Conservation (phyloP, 2,329 filamentous ascomycete species). For the Aurifilum marmelostoma region DNA sequence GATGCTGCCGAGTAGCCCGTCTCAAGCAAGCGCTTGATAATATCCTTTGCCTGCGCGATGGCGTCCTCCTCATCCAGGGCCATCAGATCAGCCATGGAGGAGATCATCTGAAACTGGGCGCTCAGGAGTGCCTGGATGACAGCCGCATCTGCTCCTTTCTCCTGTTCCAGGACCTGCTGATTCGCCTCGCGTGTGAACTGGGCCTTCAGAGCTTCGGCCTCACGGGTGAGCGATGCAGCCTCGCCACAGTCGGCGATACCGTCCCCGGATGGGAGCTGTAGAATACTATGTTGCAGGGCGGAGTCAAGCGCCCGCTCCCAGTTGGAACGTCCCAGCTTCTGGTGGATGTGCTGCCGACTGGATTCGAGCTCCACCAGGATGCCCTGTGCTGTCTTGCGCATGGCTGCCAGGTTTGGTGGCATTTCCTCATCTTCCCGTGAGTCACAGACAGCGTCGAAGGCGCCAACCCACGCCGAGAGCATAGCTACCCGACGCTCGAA, state of each 20-base stretch:
- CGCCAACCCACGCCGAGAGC: constrained; percentile 89
- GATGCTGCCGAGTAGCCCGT: constrained; percentile 74
- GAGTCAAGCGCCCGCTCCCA: constrained; percentile 91
- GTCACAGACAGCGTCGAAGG: constrained; percentile 83
- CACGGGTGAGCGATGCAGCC: constrained; percentile 71
- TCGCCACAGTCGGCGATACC: constrained; percentile 67
- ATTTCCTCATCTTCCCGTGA: constrained; percentile 69
- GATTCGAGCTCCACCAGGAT: constrained; percentile 87
- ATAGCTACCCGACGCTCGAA: constrained; percentile 84
- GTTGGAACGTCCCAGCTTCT: constrained; percentile 75
- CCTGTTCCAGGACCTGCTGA: constrained; percentile 77
- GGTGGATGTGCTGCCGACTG: constrained; percentile 88
- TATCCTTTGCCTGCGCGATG: constrained; percentile 74
- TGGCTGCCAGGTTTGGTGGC: constrained; percentile 69
- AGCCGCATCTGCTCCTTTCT: constrained; percentile 76
- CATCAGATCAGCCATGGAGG: constrained; percentile 80
- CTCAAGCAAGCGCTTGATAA: constrained; percentile 78
- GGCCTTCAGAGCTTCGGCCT: constrained; percentile 83
- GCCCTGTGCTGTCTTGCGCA: constrained; percentile 87
- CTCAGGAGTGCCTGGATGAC: constrained; percentile 82
- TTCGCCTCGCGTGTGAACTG: constrained; percentile 82
- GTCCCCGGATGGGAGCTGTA: constrained; percentile 76
- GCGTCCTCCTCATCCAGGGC: constrained; percentile 84
- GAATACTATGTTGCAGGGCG: constrained; percentile 81
- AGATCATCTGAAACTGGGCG: constrained; percentile 89